Evolutionary conservation across 2,329 filamentous ascomycete species (phyloP).

Genomic region (Cadophora sp.): DNA sequence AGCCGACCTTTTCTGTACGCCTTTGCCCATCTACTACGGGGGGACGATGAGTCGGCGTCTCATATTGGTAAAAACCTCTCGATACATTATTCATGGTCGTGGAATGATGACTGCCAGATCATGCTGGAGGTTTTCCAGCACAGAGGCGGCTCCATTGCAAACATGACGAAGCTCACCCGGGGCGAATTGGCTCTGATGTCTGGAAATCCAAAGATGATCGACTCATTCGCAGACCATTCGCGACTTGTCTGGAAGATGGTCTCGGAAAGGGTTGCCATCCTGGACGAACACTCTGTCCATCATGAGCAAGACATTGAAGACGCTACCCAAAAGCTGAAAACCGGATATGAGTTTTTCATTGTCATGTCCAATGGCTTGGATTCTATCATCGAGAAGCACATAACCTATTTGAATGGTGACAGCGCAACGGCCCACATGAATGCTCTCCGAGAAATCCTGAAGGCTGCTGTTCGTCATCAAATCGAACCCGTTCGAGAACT

Average conservation of each 20-base stretch:
- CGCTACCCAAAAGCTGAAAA: slow-evolving; percentile 47
- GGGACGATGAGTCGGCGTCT: slow-evolving; percentile 44
- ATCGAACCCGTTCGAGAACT: slow-evolving; percentile 31
- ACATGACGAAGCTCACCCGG: slow-evolving; percentile 53
- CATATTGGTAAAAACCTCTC: slow-evolving; percentile 46
- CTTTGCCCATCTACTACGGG: slow-evolving; percentile 49
- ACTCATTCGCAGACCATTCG: slow-evolving; percentile 41
- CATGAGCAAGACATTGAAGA: slow-evolving; percentile 39
- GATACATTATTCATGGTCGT: slow-evolving; percentile 51
- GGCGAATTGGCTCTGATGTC: slow-evolving; percentile 51
- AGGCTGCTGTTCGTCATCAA: slow-evolving; percentile 46
- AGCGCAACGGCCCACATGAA: slow-evolving; percentile 50
- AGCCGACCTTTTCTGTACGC: slow-evolving; percentile 56
- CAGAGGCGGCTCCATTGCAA: slow-evolving; percentile 51
- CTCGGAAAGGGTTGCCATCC: slow-evolving; percentile 29
- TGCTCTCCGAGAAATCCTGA: slow-evolving; percentile 54
- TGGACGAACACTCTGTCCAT: slow-evolving; percentile 30
- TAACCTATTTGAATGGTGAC: slow-evolving; percentile 58
- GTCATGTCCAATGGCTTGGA: slow-evolving; percentile 52
- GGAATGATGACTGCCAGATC: slow-evolving; percentile 40
- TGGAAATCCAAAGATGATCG: slow-evolving; percentile 54
- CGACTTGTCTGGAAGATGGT: slow-evolving; percentile 37
- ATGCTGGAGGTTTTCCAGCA: slow-evolving; percentile 41
- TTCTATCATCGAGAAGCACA: slow-evolving; percentile 60
- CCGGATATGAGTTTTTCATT: slow-evolving; percentile 54